phyloP scores from a whole-genome alignment of 140 eudicot species.

The Artemisia princeps region DNA sequence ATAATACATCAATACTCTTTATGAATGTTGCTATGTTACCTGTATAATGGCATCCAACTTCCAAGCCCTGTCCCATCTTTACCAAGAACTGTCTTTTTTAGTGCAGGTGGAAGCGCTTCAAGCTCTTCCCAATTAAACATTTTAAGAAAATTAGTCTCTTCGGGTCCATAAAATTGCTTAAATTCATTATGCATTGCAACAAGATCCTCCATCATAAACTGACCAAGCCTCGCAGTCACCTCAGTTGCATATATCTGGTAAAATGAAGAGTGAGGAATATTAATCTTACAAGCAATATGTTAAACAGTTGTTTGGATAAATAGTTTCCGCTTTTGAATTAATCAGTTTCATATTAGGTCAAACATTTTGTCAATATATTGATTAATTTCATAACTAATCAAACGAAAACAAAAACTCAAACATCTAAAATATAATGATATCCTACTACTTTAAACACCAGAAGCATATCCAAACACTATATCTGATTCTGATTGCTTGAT shows the following conservation, averaged over 20 bases:
- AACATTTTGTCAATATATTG: too few species aligned
- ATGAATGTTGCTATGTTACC: constrained; percentile 31
- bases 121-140: constrained; percentile 72
- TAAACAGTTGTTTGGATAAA: too few species aligned
- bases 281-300: too few species aligned
- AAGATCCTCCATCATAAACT: constrained; percentile 87
- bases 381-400: too few species aligned
- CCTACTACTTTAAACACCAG: too few species aligned
- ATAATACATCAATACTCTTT: background rate
- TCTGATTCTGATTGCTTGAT: too few species aligned
- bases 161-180: constrained; percentile 74
- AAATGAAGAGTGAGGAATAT: background rate
- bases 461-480: too few species aligned
- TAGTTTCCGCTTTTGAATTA: too few species aligned
- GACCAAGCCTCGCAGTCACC: constrained; percentile 60
- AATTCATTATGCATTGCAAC: constrained; percentile 76
- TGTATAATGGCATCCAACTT: constrained; percentile 81
- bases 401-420: too few species aligned
- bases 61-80: constrained; percentile 62
- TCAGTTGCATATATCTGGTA: constrained; percentile 81
- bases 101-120: constrained; percentile 53
- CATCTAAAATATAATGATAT: too few species aligned
- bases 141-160: constrained; percentile 38
- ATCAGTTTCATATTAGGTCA: too few species aligned
- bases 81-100: constrained; percentile 53